Evolutionary conservation across 805 yeast genomes (phyloP).

Genomic region (Candida ortonii): DNA sequence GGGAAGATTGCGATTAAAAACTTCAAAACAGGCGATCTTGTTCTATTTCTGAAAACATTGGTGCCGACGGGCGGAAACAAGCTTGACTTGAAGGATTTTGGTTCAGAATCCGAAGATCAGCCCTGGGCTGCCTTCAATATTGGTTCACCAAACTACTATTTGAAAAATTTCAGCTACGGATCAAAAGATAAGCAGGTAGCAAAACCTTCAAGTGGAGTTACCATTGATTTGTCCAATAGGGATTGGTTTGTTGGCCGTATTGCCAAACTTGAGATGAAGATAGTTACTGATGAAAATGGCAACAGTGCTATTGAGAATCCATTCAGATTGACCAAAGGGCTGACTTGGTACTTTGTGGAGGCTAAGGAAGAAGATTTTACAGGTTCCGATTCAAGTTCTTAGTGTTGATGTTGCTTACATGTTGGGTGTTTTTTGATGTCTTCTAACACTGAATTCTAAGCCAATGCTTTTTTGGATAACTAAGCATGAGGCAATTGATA

Average conservation of each 20-base stretch:
- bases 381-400: neutral
- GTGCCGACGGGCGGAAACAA: constrained; percentile 16
- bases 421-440: too few relatives aligned
- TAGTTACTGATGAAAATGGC: constrained; percentile 45
- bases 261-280: constrained; percentile 49
- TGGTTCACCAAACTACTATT: constrained; percentile 80
- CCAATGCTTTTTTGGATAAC: too few relatives aligned
- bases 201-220: constrained; percentile 9
- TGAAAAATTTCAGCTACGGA: constrained; percentile 39
- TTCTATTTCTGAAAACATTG: constrained; percentile 75
- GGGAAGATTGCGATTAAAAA: constrained; percentile 62
- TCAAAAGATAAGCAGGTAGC: constrained; percentile 4
- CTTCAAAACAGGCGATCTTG: constrained; percentile 74
- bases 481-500: too few relatives aligned
- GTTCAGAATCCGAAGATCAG: constrained; percentile 23
- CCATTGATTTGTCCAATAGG: constrained; percentile 37
- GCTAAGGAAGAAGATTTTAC: constrained; percentile 42
- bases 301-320: constrained; percentile 51
- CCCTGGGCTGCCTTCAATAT: constrained; percentile 96
- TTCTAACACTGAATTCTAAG: too few relatives aligned
- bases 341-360: constrained; percentile 61
- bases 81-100: neutral
- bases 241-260: constrained; percentile 87
- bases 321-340: constrained; percentile 58
- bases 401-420: too few relatives aligned